Percentiles rank a stretch among this genome's conserved stretches.
These are phyloP conservation scores for Scheffersomyces quercinus DNA, from an alignment of 1,139 yeast species.

Conservation along the genomic window DNA sequence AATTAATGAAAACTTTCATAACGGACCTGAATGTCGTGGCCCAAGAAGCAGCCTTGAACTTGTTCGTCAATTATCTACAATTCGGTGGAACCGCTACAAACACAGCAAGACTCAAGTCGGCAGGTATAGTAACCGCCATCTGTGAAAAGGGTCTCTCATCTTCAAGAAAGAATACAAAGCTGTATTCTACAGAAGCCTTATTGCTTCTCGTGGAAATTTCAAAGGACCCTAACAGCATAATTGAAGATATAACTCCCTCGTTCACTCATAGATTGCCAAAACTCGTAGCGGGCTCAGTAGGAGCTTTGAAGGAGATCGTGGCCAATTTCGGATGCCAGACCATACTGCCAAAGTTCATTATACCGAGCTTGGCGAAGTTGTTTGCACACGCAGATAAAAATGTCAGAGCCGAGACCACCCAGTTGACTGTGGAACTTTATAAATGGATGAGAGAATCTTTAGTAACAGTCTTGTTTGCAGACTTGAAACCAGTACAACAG, in stretches of 20 bases:
- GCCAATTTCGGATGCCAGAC: slow-evolving; percentile 71
- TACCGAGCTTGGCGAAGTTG: slow-evolving; percentile 63
- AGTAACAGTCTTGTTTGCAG: slow-evolving; percentile 60
- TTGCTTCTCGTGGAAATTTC: slow-evolving; percentile 60
- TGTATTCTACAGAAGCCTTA: slow-evolving; percentile 62
- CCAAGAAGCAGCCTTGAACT: slow-evolving; percentile 74
- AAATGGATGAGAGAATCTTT: slow-evolving; percentile 75
- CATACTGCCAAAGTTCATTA: slow-evolving; percentile 54
- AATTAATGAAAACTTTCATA: slow-evolving; percentile 55
- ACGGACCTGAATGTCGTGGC: slow-evolving; percentile 89
- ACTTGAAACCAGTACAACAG: slow-evolving; percentile 88
- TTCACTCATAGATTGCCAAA: slow-evolving; percentile 72
- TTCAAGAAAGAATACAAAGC: slow-evolving; percentile 73
- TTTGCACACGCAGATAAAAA: slow-evolving; percentile 87
- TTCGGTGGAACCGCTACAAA: slow-evolving; percentile 51
- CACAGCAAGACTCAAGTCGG: slow-evolving; percentile 35
- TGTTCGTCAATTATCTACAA: slow-evolving; percentile 58
- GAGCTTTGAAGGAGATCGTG: slow-evolving; percentile 57
- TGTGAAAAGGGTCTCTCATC: slow-evolving; percentile 83
- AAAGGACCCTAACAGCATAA: slow-evolving; percentile 62
- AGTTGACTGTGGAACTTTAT: slow-evolving; percentile 68
- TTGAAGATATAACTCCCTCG: slow-evolving; percentile 68
- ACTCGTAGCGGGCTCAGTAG: slow-evolving; percentile 67
- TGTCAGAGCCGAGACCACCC: slow-evolving; percentile 79
- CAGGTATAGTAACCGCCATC: slow-evolving; percentile 54